Conservation (phyloP, 805 yeast species). For the Metschnikowia continentalis region DNA sequence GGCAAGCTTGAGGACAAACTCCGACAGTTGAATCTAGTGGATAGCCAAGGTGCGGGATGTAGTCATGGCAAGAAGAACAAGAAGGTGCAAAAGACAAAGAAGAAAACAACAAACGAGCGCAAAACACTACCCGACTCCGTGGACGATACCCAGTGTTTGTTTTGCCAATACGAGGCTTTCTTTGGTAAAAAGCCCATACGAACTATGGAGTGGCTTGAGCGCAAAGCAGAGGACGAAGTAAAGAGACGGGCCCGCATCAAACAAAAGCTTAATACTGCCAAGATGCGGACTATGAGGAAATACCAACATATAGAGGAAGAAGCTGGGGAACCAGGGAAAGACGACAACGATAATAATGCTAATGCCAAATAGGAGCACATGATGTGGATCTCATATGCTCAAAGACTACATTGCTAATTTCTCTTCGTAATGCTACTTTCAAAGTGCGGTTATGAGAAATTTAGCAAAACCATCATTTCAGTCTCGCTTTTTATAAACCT, state of each 20-base stretch:
- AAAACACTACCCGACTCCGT: background rate
- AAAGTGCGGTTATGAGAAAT: background rate
- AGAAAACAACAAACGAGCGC: conserved; percentile 7
- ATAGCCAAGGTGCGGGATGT: conserved; percentile 7
- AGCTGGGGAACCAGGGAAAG: background rate
- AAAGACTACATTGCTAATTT: background rate
- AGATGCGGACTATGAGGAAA: conserved; percentile 18
- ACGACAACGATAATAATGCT: background rate
- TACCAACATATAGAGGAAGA: background rate
- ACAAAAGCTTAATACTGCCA: conserved; percentile 36
- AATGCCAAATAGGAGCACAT: background rate
- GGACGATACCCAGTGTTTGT: conserved; percentile 30
- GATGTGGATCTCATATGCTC: background rate
- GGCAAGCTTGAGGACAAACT: conserved; percentile 37
- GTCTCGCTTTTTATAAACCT: no score
- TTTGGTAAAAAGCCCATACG: conserved; percentile 49
- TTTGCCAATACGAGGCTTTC: conserved; percentile 51
- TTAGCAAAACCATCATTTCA: background rate
- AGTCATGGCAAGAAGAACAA: conserved; percentile 13
- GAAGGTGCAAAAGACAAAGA: conserved; percentile 10
- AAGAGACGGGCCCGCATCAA: conserved; percentile 28
- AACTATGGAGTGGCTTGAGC: conserved; percentile 49
- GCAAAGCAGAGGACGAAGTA: conserved; percentile 28
- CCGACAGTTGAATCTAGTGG: conserved; percentile 26
- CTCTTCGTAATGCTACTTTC: background rate